A percentile compares a stretch with the other conserved stretches of the same genome.
Evolutionary conservation across 2,329 filamentous ascomycete genomes (phyloP).

Genomic region (Davidsoniella eucalypti): DNA sequence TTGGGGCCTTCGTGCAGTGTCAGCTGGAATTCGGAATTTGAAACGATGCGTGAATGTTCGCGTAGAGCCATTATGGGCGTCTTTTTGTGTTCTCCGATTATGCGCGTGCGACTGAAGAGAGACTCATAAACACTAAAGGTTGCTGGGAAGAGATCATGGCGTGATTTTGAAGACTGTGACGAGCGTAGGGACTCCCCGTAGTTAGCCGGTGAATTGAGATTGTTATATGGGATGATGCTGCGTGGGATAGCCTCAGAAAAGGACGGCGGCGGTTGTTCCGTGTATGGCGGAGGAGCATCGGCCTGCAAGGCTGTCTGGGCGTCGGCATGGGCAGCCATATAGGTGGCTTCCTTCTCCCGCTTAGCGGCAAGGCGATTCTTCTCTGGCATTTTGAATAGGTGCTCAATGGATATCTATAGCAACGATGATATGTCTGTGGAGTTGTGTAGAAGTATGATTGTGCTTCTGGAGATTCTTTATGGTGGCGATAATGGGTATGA

Average conservation of each 20-base stretch:
- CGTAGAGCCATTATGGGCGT: conserved; percentile 6
- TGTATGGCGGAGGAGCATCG: background rate
- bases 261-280: background rate
- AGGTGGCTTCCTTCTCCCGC: conserved; percentile 5
- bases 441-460: too few species aligned
- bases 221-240: background rate
- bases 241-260: background rate
- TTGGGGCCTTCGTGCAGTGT: conserved; percentile 9
- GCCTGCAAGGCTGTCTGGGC: background rate
- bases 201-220: background rate
- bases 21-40: conserved; percentile 1
- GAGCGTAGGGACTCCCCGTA: background rate
- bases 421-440: too few species aligned
- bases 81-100: conserved; percentile 8
- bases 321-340: conserved; percentile 4
- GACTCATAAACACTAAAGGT: conserved; percentile 10
- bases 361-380: background rate
- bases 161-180: background rate
- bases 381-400: too few species aligned
- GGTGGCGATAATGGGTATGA: too few species aligned
- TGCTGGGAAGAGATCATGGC: conserved; percentile 6
- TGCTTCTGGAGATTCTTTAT: too few species aligned
- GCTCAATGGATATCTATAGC: too few species aligned
- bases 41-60: background rate
- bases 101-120: conserved; percentile 3